Evolutionary conservation across 495 filamentous ascomycete species (phyloP).

Genomic region (Parmelia sp.): DNA sequence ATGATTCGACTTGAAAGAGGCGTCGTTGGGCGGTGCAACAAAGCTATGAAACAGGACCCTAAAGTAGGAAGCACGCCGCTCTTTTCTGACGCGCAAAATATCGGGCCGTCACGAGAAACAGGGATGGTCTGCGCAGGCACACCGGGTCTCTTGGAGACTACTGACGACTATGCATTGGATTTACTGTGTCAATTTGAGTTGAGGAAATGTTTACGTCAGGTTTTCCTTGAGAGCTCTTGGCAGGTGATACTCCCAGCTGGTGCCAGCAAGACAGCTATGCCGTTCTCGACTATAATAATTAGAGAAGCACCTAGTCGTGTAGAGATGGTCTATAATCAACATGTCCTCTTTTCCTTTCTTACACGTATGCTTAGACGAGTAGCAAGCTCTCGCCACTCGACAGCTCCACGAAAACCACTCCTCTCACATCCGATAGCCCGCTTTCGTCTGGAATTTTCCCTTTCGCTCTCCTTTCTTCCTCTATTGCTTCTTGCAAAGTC

Average conservation of each 20-base stretch:
- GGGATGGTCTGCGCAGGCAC: too few species aligned
- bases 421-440: slow-evolving; percentile 23
- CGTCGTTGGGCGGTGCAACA: not conserved
- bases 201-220: too few species aligned
- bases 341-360: not conserved
- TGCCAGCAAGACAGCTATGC: not conserved
- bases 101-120: not conserved
- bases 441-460: slow-evolving; percentile 15
- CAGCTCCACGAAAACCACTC: slow-evolving; percentile 36
- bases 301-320: not conserved
- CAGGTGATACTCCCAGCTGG: not conserved
- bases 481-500: slow-evolving; percentile 42
- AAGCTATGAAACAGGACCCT: not conserved
- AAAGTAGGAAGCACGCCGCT: not conserved
- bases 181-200: too few species aligned
- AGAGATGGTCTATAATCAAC: not conserved
- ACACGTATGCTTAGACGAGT: slow-evolving; percentile 18
- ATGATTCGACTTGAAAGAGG: not conserved
- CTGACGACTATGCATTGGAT: too few species aligned
- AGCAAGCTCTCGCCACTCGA: slow-evolving; percentile 41
- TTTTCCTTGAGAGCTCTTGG: not conserved
- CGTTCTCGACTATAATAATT: too few species aligned
- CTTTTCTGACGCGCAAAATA: not conserved
- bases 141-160: too few species aligned
- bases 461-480: slow-evolving; percentile 28